A percentile compares a stretch with the other conserved stretches of the same genome.
These are phyloP conservation scores for Chloropicon primus DNA, from an alignment of 139 green algal genomes.

Conservation along the genomic window DNA sequence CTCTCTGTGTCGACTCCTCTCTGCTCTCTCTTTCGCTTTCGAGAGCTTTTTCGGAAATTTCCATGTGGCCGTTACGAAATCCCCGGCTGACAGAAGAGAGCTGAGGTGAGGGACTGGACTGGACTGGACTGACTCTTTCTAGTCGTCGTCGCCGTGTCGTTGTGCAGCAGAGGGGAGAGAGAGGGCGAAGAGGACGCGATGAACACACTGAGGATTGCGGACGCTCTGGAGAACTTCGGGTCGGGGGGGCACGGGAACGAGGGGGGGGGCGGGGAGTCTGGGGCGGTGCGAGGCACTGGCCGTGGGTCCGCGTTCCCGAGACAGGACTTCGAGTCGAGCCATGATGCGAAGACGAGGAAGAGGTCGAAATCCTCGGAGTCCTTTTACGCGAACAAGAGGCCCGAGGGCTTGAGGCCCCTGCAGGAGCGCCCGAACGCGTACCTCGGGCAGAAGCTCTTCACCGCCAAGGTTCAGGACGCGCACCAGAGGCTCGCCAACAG, in stretches of 20 bases:
- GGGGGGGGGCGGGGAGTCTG: neutral
- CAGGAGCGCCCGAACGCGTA: neutral
- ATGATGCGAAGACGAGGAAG: neutral
- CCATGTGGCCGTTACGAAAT: too few species aligned
- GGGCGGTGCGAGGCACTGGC: neutral
- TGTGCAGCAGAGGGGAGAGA: neutral
- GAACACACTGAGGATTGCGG: neutral
- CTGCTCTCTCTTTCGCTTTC: too few species aligned
- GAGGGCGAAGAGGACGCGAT: neutral
- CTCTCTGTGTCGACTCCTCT: slow-evolving; percentile 6
- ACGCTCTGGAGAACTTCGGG: neutral
- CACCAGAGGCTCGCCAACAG: neutral
- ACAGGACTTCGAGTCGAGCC: too few species aligned
- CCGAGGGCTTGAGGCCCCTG: neutral
- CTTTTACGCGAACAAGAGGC: neutral
- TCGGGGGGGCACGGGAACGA: too few species aligned
- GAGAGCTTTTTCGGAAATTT: too few species aligned
- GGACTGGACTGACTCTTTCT: too few species aligned
- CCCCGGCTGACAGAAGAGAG: neutral
- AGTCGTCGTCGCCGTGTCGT: neutral
- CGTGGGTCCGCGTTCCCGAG: neutral
- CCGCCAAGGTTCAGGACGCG: neutral
- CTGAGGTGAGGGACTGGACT: neutral
- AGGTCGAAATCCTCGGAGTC: neutral
- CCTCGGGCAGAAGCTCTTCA: neutral